Evolutionary conservation across 2,329 filamentous ascomycete genomes (phyloP).

Genomic region (Talaromyces amestolkiae): DNA sequence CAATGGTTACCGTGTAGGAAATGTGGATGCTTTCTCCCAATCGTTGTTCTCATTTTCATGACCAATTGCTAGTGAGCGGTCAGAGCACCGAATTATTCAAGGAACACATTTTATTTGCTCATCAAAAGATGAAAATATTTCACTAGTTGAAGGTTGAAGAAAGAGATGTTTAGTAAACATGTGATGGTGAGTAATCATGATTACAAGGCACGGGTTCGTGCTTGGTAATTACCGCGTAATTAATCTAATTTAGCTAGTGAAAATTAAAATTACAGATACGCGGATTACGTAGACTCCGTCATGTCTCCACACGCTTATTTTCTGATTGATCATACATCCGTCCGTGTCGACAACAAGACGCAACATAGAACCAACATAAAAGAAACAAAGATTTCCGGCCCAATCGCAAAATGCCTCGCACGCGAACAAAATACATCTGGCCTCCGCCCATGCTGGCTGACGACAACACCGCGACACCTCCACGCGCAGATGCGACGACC

Average conservation of each 20-base stretch:
- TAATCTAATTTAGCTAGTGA: not conserved
- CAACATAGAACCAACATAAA: not conserved
- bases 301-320: slow-evolving; percentile 5
- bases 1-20: not conserved
- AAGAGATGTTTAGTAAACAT: not conserved
- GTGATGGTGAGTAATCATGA: not conserved
- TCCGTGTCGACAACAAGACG: not conserved
- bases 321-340: not conserved
- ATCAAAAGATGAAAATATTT: too few relatives aligned
- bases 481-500: not conserved
- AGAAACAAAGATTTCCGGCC: not conserved
- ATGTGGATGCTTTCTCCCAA: not conserved
- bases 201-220: not conserved
- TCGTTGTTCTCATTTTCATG: not conserved
- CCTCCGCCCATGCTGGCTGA: slow-evolving; percentile 14
- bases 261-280: not conserved
- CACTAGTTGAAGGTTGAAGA: not conserved
- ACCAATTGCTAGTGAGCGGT: not conserved
- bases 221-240: not conserved
- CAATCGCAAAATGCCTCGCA: slow-evolving; percentile 18
- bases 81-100: not conserved
- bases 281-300: not conserved
- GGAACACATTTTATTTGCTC: not conserved
- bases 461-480: not conserved
- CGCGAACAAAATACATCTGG: slow-evolving; percentile 22